Evolutionary conservation across 257 asterid genomes (phyloP).

Genomic region (Knoxia roxburghii): DNA sequence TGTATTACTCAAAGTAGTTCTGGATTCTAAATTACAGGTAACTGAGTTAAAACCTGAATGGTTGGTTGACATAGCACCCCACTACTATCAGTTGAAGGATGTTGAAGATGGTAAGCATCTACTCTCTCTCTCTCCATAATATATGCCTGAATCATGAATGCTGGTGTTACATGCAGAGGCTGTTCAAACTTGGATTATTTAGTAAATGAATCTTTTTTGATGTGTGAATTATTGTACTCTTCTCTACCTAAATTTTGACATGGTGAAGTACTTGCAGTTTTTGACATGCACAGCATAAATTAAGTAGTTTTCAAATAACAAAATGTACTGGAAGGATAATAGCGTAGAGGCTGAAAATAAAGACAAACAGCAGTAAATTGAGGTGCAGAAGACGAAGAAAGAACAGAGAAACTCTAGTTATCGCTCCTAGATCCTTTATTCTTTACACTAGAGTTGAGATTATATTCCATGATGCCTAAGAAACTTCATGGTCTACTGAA

Average conservation of each 20-base stretch:
- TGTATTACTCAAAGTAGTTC: not conserved
- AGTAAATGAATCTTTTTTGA: not conserved
- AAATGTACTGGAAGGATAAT: too few relatives aligned
- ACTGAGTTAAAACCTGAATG: slow-evolving; percentile 91
- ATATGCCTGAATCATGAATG: not conserved
- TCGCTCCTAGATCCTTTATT: not conserved
- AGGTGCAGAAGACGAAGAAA: too few relatives aligned
- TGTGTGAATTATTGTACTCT: not conserved
- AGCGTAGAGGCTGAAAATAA: too few relatives aligned
- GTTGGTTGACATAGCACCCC: slow-evolving; percentile 92
- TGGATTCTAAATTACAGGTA: slow-evolving; percentile 35
- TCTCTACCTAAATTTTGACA: not conserved
- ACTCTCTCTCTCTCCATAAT: slow-evolving; percentile 3
- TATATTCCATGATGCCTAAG: too few relatives aligned
- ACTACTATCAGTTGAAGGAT: slow-evolving; percentile 76
- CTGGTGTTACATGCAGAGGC: not conserved
- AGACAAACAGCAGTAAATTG: too few relatives aligned
- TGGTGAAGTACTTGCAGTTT: not conserved
- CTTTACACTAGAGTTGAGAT: too few relatives aligned
- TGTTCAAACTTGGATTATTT: not conserved
- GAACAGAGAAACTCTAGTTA: not conserved
- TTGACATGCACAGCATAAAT: too few relatives aligned
- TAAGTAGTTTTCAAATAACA: too few relatives aligned
- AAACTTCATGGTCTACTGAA: too few relatives aligned
- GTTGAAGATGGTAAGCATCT: slow-evolving; percentile 63